Base-by-base conservation (phyloP, 2,329 filamentous ascomycete genomes). In the Paecilomyces sp. region DNA sequence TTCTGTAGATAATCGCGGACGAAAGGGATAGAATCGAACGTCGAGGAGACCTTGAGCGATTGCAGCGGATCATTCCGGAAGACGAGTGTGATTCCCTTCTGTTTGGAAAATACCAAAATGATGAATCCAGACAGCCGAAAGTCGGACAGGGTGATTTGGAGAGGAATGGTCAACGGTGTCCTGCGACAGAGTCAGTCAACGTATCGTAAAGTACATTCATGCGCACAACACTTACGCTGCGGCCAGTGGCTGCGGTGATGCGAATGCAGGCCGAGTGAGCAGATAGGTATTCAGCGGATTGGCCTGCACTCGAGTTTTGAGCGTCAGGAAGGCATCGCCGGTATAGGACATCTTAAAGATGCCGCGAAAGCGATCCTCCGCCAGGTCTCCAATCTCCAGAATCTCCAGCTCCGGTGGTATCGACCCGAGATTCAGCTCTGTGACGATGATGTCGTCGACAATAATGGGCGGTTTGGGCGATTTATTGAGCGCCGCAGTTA, bases 271-370 rank as follows among this genome's bases (percentile, higher is more conserved):
- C 73, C 95, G 93, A 31, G 92, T 95, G 59, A 88, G 90, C 60
- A 99, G 84, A 72, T 95, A 97, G 54, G 94, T 99, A 76, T 97
- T 97, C 64, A 99, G 80, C 58, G 94, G 94, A 76, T 99, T 99
- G 66, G 93, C 94, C 86, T 99, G 94, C 64, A 99, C 94, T 77
- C 92, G 86, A 60, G 94, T 99, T 76, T 94, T 94, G 64, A 99
- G 82, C 28, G 94, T 97, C 77, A 99, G 78, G 73, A 92, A 97
- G 31, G 94, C 93, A 78, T 99, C 93, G 66, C 94, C 94, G 1
- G 90, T 87, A 75, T 99, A 99, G 74, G 89, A 93, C 93, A 99
- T 97, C 77, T 97, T 97, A 83, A 99, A 99, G 67, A 99, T 97
- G 72, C 94, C 94, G 61, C 94, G 85, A 76, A 99, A 99, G 57